Conservation (phyloP, 2,329 filamentous ascomycete species). For the Furcasterigmium furcatum region DNA sequence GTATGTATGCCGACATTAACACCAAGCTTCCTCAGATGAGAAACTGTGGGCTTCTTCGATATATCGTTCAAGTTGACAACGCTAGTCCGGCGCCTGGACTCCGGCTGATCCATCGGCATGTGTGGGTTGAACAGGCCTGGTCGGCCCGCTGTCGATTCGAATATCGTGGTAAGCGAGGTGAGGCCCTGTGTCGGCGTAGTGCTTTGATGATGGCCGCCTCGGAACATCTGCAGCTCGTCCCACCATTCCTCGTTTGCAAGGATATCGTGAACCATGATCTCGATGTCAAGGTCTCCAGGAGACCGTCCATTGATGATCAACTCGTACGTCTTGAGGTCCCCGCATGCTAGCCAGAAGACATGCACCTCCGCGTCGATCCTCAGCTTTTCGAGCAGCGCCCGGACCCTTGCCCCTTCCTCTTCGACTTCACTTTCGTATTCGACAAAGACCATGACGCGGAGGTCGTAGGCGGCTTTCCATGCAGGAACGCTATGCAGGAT, state of each 20-base stretch:
- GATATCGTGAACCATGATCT: slow-evolving; percentile 58
- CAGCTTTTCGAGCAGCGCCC: slow-evolving; percentile 72
- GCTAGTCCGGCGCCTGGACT: slow-evolving; percentile 36
- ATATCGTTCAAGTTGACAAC: slow-evolving; percentile 60
- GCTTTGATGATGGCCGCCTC: slow-evolving; percentile 31
- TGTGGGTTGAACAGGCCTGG: slow-evolving; percentile 42
- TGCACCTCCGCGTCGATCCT: slow-evolving; percentile 76
- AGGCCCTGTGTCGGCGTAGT: slow-evolving; percentile 40
- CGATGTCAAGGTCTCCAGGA: slow-evolving; percentile 42
- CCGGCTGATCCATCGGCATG: slow-evolving; percentile 17
- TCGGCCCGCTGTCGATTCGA: slow-evolving; percentile 38
- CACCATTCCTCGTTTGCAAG: slow-evolving; percentile 78
- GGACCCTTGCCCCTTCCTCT: slow-evolving; percentile 71
- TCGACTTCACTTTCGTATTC: slow-evolving; percentile 83
- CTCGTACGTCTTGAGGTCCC: slow-evolving; percentile 70
- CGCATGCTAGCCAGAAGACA: slow-evolving; percentile 79
- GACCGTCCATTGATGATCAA: slow-evolving; percentile 70
- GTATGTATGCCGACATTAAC: slow-evolving; percentile 73
- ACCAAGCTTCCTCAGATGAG: slow-evolving; percentile 51
- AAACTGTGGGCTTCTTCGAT: slow-evolving; percentile 56
- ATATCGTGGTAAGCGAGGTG: slow-evolving; percentile 37
- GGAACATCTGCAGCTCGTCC: slow-evolving; percentile 64
- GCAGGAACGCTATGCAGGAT: slow-evolving; percentile 78
- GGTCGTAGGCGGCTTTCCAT: slow-evolving; percentile 70
- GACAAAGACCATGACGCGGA: slow-evolving; percentile 83